Evolutionary conservation across 306 rosid genomes (phyloP), one percentile per base, ranked within the genome.

Genomic region (Trifolium repens): DNA sequence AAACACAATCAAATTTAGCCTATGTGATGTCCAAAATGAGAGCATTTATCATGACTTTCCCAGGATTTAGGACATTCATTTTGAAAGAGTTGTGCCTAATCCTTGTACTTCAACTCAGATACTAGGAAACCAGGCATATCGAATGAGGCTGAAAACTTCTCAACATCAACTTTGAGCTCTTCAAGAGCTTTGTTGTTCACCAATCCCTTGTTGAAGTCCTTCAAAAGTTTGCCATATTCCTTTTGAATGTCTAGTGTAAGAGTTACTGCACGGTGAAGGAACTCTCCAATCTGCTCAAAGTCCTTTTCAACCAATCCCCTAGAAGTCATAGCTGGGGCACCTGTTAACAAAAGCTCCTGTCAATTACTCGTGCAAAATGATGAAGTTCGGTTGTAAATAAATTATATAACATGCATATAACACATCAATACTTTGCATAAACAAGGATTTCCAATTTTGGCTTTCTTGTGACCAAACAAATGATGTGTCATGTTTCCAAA

Each of bases 291-390:
- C 90, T 89, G 86, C 82, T 91, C 97, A 6, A 93, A 91, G 88
- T 93, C 98, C 84, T 91, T 93, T 78, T 93, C 97, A 27, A 91
- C 85, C 87, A 93, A 88, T 8, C 98, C 98, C 85, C 98, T 86
- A 7, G 97, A 93, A 40, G 98, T 93, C 98, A 93, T 93, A 81
- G 98, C 97, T 6, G 96, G 98, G 32, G 98, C 71, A 84, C 98
- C 98, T 93, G 84, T 65, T 34, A 60, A 49, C 70, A 62, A 8
- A 49, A 59, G 54, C 76, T 62, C 73, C 11, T 9, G 32, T 84
- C 69, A 78, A 58, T 16, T 34, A 69, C 42, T 74, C 15, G 22
- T 70, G 71, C 75, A 69, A 50, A 49, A 77, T 64, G 47, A 43
- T 27, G 34, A 30, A 44, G 10, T 52, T 60, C 8, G 7, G 46